Evolutionary conservation across 768 basidiomycete species (phyloP).

Genomic region (Termitomyces sp.): DNA sequence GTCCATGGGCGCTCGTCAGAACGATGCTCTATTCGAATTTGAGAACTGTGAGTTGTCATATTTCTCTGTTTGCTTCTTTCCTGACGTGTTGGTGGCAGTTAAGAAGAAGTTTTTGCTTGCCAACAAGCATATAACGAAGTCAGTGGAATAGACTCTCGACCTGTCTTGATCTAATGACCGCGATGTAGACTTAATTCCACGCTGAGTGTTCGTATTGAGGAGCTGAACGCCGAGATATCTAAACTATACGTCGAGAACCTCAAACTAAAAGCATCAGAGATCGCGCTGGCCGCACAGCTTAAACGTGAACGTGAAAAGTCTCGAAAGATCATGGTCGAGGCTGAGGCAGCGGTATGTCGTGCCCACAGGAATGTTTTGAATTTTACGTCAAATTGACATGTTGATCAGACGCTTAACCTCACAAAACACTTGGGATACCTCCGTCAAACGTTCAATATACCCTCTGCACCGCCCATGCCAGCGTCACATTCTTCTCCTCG

Average conservation of each 20-base stretch:
- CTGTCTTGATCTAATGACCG: not conserved
- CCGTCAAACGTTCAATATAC: constrained; percentile 58
- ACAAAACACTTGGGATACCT: constrained; percentile 64
- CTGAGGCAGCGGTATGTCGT: constrained; percentile 64
- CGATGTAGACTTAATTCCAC: constrained; percentile 73
- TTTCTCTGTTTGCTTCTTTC: constrained; percentile 10
- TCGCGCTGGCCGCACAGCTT: constrained; percentile 69
- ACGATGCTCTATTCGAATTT: constrained; percentile 79
- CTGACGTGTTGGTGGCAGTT: constrained; percentile 50
- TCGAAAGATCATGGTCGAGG: constrained; percentile 63
- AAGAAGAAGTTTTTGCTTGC: constrained; percentile 91
- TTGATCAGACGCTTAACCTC: constrained; percentile 49
- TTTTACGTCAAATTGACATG: constrained; percentile 12
- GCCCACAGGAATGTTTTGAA: not conserved
- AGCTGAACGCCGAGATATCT: constrained; percentile 79
- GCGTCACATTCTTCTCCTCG: constrained; percentile 46
- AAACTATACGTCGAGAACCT: constrained; percentile 82
- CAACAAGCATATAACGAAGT: constrained; percentile 93
- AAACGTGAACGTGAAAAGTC: constrained; percentile 81
- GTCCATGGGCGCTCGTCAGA: constrained; percentile 66
- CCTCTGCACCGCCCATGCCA: constrained; percentile 26
- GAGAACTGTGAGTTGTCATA: constrained; percentile 66
- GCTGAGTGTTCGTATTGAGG: constrained; percentile 79
- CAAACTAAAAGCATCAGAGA: constrained; percentile 75
- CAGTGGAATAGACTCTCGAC: constrained; percentile 17